Percentiles rank a stretch among this genome's conserved stretches.
Evolutionary conservation across 2,329 filamentous ascomycete genomes (phyloP).

Genomic region (Penicillium sp.): DNA sequence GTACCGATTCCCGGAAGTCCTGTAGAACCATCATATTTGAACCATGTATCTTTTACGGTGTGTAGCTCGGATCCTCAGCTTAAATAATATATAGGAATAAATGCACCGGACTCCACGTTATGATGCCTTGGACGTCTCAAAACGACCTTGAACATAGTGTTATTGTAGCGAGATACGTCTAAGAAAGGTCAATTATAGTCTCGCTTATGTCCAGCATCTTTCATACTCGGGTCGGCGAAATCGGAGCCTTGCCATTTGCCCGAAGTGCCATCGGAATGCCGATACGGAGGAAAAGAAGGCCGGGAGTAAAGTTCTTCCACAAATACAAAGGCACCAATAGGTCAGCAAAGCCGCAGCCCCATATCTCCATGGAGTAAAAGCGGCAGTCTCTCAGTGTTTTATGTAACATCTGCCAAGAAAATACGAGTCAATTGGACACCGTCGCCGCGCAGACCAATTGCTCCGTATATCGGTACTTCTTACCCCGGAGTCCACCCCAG

Average conservation of each 20-base stretch:
- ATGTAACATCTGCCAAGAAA: constrained; percentile 3
- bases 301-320: constrained; percentile 13
- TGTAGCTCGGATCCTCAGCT: too few relatives aligned
- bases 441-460: not conserved
- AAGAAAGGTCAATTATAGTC: too few relatives aligned
- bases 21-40: too few relatives aligned
- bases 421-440: constrained; percentile 8
- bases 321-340: constrained; percentile 13
- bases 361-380: not conserved
- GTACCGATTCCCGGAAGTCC: too few relatives aligned
- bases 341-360: constrained; percentile 8
- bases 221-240: constrained; percentile 13
- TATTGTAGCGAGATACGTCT: too few relatives aligned
- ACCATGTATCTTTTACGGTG: too few relatives aligned
- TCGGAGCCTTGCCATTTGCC: constrained; percentile 8
- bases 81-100: too few relatives aligned
- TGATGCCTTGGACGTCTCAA: too few relatives aligned
- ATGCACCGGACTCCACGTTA: too few relatives aligned
- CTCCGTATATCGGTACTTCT: constrained; percentile 24
- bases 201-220: too few relatives aligned
- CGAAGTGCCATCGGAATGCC: constrained; percentile 18
- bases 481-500: constrained; percentile 16
- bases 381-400: not conserved
- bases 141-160: too few relatives aligned
- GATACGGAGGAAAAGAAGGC: constrained; percentile 18